Conservation (phyloP, 2,329 filamentous ascomycete genomes). For the Alternaria panax region DNA sequence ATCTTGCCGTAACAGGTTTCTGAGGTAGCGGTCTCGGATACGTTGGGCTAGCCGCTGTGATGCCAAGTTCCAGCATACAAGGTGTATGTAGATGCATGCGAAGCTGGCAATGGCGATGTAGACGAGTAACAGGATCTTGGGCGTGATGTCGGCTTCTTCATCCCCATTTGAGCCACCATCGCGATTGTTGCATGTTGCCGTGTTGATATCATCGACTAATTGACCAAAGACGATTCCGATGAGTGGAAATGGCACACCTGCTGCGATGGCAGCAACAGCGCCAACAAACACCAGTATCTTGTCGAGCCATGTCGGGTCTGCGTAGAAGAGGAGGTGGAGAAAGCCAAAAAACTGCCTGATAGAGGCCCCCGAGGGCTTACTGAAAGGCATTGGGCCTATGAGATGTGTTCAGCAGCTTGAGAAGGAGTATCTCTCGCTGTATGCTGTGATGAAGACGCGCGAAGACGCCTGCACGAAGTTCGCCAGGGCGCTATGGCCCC, state of each 20-base stretch:
- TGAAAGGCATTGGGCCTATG: constrained; percentile 37
- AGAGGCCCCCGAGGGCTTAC: constrained; percentile 36
- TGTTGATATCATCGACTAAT: constrained; percentile 68
- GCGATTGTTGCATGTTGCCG: constrained; percentile 59
- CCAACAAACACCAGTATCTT: constrained; percentile 49
- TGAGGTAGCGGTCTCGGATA: constrained; percentile 67
- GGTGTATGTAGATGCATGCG: constrained; percentile 68
- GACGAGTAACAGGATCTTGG: constrained; percentile 67
- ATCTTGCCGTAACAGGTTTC: constrained; percentile 66
- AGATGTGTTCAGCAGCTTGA: constrained; percentile 17
- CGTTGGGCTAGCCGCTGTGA: constrained; percentile 70
- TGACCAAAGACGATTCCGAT: constrained; percentile 71
- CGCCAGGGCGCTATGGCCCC: constrained; percentile 28
- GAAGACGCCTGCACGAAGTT: constrained; percentile 24
- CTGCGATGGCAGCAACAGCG: constrained; percentile 59
- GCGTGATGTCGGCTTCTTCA: constrained; percentile 58
- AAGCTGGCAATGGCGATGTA: constrained; percentile 71
- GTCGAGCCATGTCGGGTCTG: constrained; percentile 49
- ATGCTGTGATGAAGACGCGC: constrained; percentile 29
- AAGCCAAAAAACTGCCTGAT: constrained; percentile 43
- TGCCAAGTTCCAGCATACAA: constrained; percentile 69
- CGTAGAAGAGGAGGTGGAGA: constrained; percentile 46
- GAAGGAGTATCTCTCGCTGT: constrained; percentile 22
- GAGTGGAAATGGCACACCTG: constrained; percentile 69
- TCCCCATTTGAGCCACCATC: constrained; percentile 25